These are phyloP conservation scores for Tolypocladium sp. DNA, from an alignment of 2,329 filamentous ascomycete genomes.

Conservation along the genomic window DNA sequence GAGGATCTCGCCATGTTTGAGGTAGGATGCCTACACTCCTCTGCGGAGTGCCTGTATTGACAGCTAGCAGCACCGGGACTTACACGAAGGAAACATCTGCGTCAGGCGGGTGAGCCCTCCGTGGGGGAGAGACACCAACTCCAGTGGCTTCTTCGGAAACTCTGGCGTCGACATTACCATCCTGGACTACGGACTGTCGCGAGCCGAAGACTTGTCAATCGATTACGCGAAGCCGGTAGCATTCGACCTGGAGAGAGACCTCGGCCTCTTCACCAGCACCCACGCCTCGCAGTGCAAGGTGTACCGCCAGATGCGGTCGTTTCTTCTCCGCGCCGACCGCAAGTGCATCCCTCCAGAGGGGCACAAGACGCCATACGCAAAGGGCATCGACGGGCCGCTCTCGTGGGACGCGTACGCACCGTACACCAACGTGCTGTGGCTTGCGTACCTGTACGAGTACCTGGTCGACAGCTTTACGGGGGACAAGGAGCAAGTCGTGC, in stretches of 20 bases:
- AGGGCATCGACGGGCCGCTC: slow-evolving; percentile 35
- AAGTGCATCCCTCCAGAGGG: slow-evolving; percentile 36
- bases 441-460: slow-evolving; percentile 52
- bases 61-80: slow-evolving; percentile 45
- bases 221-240: slow-evolving; percentile 33
- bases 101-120: slow-evolving; percentile 34
- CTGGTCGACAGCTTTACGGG: slow-evolving; percentile 37
- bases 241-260: slow-evolving; percentile 51
- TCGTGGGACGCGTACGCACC: slow-evolving; percentile 47
- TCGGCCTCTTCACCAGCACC: slow-evolving; percentile 50
- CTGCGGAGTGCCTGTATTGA: slow-evolving; percentile 3
- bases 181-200: slow-evolving; percentile 55
- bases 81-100: slow-evolving; percentile 58
- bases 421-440: slow-evolving; percentile 58
- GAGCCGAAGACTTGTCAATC: slow-evolving; percentile 36
- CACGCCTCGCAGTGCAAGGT: slow-evolving; percentile 51
- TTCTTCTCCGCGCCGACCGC: slow-evolving; percentile 41
- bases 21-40: slow-evolving; percentile 23
- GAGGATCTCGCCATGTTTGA: slow-evolving; percentile 52
- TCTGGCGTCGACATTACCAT: slow-evolving; percentile 57
- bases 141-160: slow-evolving; percentile 39
- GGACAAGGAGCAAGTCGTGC: slow-evolving; percentile 31
- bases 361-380: slow-evolving; percentile 37
- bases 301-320: slow-evolving; percentile 54
- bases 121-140: slow-evolving; percentile 17